These are phyloP conservation scores for Allium fistulosum DNA, from an alignment of 106 monocot genomes.

Conservation along the genomic window DNA sequence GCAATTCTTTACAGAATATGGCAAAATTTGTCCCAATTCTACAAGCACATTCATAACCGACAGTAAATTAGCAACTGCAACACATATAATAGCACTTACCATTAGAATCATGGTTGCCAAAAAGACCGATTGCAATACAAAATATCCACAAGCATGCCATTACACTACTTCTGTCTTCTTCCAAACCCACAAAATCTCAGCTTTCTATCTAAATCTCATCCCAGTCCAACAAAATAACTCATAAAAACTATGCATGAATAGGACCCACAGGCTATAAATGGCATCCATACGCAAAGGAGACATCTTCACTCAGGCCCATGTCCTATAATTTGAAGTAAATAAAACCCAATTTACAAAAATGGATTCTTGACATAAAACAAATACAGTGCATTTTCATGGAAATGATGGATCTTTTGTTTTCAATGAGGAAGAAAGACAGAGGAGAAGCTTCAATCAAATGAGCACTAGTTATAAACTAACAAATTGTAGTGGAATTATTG, in stretches of 20 bases:
- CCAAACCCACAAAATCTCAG: neutral
- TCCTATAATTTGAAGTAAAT: neutral
- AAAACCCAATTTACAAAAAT: neutral
- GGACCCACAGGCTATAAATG: conserved; percentile 4
- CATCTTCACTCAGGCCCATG: neutral
- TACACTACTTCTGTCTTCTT: conserved; percentile 2
- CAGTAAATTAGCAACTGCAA: too few relatives aligned
- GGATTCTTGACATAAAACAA: neutral
- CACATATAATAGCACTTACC: conserved; percentile 11
- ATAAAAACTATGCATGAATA: neutral
- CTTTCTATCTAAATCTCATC: neutral
- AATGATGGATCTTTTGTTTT: too few relatives aligned
- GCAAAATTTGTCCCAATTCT: neutral
- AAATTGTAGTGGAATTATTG: too few relatives aligned
- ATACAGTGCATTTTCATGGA: conserved; percentile 1
- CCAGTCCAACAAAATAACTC: neutral
- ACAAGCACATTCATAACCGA: too few relatives aligned
- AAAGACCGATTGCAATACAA: conserved; percentile 7
- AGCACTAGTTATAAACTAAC: too few relatives aligned
- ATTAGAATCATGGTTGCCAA: conserved; percentile 13
- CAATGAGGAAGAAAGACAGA: neutral
- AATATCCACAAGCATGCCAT: conserved; percentile 13
- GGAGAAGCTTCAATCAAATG: neutral
- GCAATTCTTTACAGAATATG: neutral
- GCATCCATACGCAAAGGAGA: neutral